phyloP scores from a whole-genome alignment of 306 rosid genomes.

The Hippophae tibetana region DNA sequence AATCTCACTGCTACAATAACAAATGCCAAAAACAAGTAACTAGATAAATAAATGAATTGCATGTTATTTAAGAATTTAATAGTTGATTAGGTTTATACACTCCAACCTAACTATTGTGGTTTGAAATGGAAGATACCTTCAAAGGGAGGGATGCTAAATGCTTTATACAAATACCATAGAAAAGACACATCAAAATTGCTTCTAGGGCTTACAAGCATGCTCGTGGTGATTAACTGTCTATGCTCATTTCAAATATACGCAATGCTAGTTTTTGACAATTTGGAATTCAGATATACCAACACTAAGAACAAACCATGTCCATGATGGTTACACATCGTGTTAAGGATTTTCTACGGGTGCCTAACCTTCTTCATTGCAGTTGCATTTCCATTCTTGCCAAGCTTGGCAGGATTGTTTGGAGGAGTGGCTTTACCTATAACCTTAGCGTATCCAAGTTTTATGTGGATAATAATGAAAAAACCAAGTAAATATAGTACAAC shows the following conservation, averaged over 20 bases:
- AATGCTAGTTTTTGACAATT: constrained; percentile 69
- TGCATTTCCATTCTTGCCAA: constrained; percentile 68
- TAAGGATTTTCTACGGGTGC: constrained; percentile 53
- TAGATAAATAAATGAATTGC: too few species aligned
- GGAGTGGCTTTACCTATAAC: constrained; percentile 66
- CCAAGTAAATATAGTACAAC: constrained; percentile 28
- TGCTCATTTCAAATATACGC: constrained; percentile 74
- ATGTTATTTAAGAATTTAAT: not conserved
- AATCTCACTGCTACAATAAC: too few species aligned
- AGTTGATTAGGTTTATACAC: not conserved
- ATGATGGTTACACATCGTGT: constrained; percentile 36
- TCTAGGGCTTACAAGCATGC: constrained; percentile 37
- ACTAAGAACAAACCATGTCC: constrained; percentile 57
- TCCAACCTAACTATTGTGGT: not conserved
- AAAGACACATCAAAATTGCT: constrained; percentile 37
- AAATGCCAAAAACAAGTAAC: too few species aligned
- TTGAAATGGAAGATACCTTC: constrained; percentile 42
- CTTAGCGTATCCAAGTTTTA: constrained; percentile 66
- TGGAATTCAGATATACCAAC: constrained; percentile 54
- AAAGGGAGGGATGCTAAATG: constrained; percentile 45
- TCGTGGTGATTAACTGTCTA: constrained; percentile 50
- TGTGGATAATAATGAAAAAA: constrained; percentile 57
- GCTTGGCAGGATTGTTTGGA: constrained; percentile 61
- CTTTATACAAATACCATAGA: constrained; percentile 42
- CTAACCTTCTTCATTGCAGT: constrained; percentile 50